Percentiles rank a stretch among this genome's conserved stretches.
Evolutionary conservation across 768 basidiomycete species (phyloP).

Genomic region (Wakefieldia striispora): DNA sequence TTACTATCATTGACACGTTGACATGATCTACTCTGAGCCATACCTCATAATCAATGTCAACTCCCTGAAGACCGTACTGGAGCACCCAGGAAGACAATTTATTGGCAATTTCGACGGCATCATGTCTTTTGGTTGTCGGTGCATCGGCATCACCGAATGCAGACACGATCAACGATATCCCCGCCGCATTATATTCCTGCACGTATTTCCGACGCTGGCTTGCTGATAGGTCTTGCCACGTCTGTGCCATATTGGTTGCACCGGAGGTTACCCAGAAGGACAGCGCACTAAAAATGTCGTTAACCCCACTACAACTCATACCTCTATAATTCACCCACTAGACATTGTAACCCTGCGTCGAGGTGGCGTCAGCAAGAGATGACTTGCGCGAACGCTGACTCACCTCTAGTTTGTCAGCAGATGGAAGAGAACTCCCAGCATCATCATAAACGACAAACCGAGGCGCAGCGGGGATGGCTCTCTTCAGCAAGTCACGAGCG

Average conservation of each 20-base stretch:
- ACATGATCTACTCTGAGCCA: neutral
- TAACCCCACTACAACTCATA: neutral
- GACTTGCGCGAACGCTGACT: neutral
- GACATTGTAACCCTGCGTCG: slow-evolving; percentile 29
- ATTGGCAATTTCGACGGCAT: slow-evolving; percentile 38
- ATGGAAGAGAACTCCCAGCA: slow-evolving; percentile 41
- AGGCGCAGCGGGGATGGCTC: slow-evolving; percentile 40
- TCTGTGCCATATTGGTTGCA: slow-evolving; percentile 41
- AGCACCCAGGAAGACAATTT: slow-evolving; percentile 44
- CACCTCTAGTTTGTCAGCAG: slow-evolving; percentile 43
- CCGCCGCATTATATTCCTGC: slow-evolving; percentile 48
- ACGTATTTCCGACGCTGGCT: slow-evolving; percentile 39
- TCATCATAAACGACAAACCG: slow-evolving; percentile 44
- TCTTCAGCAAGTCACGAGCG: slow-evolving; percentile 19
- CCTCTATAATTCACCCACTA: slow-evolving; percentile 18
- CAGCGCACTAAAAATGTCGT: slow-evolving; percentile 25
- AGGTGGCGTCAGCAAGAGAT: neutral
- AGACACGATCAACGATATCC: slow-evolving; percentile 55
- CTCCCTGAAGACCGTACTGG: slow-evolving; percentile 45
- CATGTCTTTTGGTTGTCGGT: slow-evolving; percentile 39
- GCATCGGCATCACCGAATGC: slow-evolving; percentile 41
- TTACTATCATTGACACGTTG: neutral
- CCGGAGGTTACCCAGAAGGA: slow-evolving; percentile 43
- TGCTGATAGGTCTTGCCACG: slow-evolving; percentile 39
- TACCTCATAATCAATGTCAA: slow-evolving; percentile 53